phyloP scores from a whole-genome alignment of 2,329 filamentous ascomycete species.

The Cryoendolithus antarcticus region DNA sequence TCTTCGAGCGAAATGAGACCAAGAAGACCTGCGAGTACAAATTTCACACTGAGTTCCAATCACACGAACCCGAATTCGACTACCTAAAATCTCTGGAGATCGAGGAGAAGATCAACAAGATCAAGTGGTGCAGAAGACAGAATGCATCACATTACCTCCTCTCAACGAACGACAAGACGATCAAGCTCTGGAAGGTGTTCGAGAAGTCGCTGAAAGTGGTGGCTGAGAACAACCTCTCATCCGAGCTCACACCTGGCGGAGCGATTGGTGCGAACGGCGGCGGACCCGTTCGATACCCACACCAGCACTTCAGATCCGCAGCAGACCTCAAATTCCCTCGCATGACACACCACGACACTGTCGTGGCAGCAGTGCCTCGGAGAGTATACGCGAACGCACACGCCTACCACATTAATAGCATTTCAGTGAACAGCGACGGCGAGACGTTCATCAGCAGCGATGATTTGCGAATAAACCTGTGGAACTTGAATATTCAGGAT shows the following conservation, averaged over 20 bases:
- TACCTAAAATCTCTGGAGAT: slow-evolving; percentile 99
- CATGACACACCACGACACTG: slow-evolving; percentile 94
- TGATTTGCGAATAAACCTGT: slow-evolving; percentile 92
- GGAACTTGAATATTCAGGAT: slow-evolving; percentile 98
- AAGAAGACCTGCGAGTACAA: slow-evolving; percentile 99
- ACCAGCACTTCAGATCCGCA: slow-evolving; percentile 64
- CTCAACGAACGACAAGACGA: slow-evolving; percentile 98
- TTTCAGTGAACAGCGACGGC: slow-evolving; percentile 98
- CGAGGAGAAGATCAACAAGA: slow-evolving; percentile 99
- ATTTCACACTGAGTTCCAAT: slow-evolving; percentile 99
- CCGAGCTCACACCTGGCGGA: slow-evolving; percentile 72
- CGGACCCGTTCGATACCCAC: slow-evolving; percentile 61
- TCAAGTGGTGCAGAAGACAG: slow-evolving; percentile 97
- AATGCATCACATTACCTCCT: slow-evolving; percentile 97
- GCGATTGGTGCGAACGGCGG: slow-evolving; percentile 55
- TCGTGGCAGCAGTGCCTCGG: slow-evolving; percentile 89
- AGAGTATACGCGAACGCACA: slow-evolving; percentile 97
- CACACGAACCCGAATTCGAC: slow-evolving; percentile 97
- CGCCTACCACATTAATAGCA: slow-evolving; percentile 99
- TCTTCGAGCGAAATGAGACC: slow-evolving; percentile 91
- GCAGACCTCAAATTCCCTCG: slow-evolving; percentile 84
- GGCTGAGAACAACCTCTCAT: slow-evolving; percentile 94
- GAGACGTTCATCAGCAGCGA: slow-evolving; percentile 99
- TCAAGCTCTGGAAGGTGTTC: slow-evolving; percentile 99
- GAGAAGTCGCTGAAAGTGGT: slow-evolving; percentile 99